Base-by-base conservation (phyloP, 345 rosid species). In the Syzygium jambos region DNA sequence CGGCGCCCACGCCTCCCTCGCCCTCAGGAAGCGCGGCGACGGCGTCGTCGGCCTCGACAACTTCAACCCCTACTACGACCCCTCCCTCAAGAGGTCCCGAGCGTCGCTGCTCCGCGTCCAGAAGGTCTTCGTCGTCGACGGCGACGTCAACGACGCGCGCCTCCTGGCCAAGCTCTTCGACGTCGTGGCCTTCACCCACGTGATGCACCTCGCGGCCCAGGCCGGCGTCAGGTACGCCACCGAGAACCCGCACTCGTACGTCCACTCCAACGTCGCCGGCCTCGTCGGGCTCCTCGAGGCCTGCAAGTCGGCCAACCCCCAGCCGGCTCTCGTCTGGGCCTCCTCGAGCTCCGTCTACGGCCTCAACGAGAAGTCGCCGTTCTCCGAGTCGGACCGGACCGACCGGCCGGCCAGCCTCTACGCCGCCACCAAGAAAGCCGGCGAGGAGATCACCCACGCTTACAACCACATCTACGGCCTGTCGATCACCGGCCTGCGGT, bases 141-240 rank as follows among this genome's bases (percentile, higher is more conserved):
- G 98, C 3, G 98, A 96, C 83, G 85, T 95, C 85, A 95, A 96
- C 90, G 98, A 96, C 90, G 92, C 85, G 1, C 91, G 90, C 85
- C 92, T 96, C 1, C 63, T 96, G 17, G 78, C 93, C 3, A 95
- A 94, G 92, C 95, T 95, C 6, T 95, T 96, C 88, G 95, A 95
- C 88, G 92, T 92, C 78, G 98, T 96, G 49, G 93, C 96, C 17
- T 96, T 96, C 90, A 93, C 96, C 6, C 98, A 96, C 91, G 96
- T 96, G 30, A 95, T 96, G 96, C 98, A 96, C 87, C 89, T 96
- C 53, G 98, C 98, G 43, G 98, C 98, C n/a, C 98, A 96, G 59
- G 98, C 98, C 63, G 98, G 98, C 5, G 97, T 96, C 51, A 51
- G 98, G 21, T 94, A 95, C 92, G 98, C 98, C 22, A 87, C 94